Evolutionary conservation across 306 rosid species (phyloP).

Genomic region (Crotalaria pallida): DNA sequence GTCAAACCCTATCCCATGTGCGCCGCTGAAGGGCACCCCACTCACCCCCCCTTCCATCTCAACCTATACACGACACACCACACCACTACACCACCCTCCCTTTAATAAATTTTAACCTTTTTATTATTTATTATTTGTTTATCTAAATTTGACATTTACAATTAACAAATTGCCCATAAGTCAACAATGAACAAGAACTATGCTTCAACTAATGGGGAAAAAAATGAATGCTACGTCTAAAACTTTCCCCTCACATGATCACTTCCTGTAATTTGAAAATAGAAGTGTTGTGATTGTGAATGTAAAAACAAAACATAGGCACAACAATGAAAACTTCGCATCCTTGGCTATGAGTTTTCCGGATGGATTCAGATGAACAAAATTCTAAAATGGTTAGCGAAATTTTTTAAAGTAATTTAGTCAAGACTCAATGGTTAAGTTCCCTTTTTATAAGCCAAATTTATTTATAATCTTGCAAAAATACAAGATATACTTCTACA

Average conservation of each 20-base stretch:
- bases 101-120: background rate
- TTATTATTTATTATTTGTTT: background rate
- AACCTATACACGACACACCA: background rate
- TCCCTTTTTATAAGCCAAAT: too few relatives aligned
- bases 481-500: too few relatives aligned
- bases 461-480: too few relatives aligned
- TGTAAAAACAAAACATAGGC: too few relatives aligned
- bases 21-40: conserved; percentile 72
- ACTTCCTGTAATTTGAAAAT: background rate
- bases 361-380: too few relatives aligned
- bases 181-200: background rate
- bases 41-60: conserved; percentile 16
- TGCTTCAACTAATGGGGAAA: background rate
- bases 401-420: too few relatives aligned
- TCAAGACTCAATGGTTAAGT: too few relatives aligned
- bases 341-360: too few relatives aligned
- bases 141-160: background rate
- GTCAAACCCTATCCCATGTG: conserved; percentile 86
- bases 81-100: background rate
- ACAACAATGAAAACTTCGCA: too few relatives aligned
- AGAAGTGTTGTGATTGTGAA: too few relatives aligned
- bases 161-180: background rate
- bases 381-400: too few relatives aligned
- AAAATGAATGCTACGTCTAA: background rate
- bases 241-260: background rate